phyloP scores from a whole-genome alignment of 176 grass and related monocot species.

The Eleusine coracana region DNA sequence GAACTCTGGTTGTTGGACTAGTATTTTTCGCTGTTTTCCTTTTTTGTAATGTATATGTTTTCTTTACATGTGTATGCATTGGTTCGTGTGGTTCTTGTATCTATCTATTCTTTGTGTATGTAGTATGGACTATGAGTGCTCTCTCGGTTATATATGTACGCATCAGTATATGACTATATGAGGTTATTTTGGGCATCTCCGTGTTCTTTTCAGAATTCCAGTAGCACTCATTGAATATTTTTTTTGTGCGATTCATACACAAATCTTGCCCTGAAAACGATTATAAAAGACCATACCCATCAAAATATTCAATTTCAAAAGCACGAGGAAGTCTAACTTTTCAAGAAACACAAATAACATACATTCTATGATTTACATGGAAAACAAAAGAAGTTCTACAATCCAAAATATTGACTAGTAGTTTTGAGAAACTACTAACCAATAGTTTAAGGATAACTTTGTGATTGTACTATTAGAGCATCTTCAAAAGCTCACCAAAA shows the following conservation, averaged over 20 bases:
- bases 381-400: too few species aligned
- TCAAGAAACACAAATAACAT: too few species aligned
- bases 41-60: background rate
- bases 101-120: background rate
- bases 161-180: background rate
- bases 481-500: too few species aligned
- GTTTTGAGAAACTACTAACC: too few species aligned
- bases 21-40: background rate
- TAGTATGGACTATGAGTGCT: background rate
- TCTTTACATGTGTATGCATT: background rate
- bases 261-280: background rate
- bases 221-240: background rate
- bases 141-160: background rate
- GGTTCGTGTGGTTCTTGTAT: background rate
- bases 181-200: background rate
- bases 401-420: too few species aligned
- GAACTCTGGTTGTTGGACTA: background rate
- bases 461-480: too few species aligned
- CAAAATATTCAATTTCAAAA: too few species aligned
- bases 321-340: too few species aligned
- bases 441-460: too few species aligned
- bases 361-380: too few species aligned
- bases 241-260: background rate
- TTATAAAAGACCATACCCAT: background rate
- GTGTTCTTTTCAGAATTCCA: background rate